Percentiles rank a stretch among this genome's conserved stretches.
Evolutionary conservation across 805 yeast genomes (phyloP).

Genomic region (Yamadazyma sp.): DNA sequence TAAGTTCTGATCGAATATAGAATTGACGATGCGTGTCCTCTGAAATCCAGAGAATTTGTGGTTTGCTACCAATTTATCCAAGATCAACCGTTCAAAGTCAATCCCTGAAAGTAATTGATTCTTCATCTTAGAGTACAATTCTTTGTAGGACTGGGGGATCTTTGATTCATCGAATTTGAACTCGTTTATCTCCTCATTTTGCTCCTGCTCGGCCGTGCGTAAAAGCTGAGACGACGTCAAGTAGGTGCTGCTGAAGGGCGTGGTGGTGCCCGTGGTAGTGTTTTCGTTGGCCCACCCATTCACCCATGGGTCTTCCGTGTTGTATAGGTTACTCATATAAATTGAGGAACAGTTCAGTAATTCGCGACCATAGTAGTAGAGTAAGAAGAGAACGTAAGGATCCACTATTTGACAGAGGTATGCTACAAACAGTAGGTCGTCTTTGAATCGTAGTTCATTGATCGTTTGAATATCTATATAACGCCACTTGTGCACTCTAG

Average conservation of each 20-base stretch:
- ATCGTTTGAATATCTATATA: no score
- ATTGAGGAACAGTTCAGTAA: no score
- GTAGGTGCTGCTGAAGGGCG: constrained; percentile 14
- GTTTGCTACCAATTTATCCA: constrained; percentile 27
- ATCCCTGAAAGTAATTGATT: constrained; percentile 21
- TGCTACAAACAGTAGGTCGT: no score
- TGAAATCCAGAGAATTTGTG: constrained; percentile 31
- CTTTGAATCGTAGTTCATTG: no score
- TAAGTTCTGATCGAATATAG: constrained; percentile 35
- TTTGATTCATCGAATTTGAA: constrained; percentile 17
- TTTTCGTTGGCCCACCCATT: constrained; percentile 37
- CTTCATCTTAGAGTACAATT: constrained; percentile 21
- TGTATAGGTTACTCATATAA: constrained; percentile 6
- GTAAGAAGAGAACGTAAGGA: no score
- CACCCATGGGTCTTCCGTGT: constrained; percentile 37
- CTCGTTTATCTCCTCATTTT: constrained; percentile 9
- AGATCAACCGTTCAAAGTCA: constrained; percentile 30
- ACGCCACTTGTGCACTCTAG: no score
- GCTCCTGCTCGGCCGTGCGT: constrained; percentile 1
- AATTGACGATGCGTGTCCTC: constrained; percentile 32
- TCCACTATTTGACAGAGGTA: no score
- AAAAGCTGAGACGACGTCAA: constrained; percentile 29
- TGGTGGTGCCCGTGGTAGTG: constrained; percentile 5
- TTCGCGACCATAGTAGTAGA: no score
- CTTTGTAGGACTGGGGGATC: constrained; percentile 32